These are phyloP conservation scores for Podosphaera xanthii DNA, from an alignment of 2,329 filamentous ascomycete genomes.

Conservation along the genomic window DNA sequence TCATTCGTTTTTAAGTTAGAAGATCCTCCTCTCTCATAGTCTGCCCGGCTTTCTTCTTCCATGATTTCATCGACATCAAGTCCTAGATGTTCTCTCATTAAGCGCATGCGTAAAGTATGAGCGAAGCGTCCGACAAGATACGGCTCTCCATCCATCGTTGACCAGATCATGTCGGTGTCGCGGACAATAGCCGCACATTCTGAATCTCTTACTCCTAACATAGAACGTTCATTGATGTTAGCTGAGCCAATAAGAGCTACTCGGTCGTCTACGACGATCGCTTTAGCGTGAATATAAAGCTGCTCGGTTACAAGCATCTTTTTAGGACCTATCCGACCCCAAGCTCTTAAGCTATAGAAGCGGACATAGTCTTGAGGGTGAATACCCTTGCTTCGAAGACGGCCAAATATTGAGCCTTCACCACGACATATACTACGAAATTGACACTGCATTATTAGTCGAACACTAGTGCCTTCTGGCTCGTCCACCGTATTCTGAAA, in stretches of 20 bases:
- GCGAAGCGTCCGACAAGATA: constrained; percentile 84
- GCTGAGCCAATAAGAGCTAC: constrained; percentile 87
- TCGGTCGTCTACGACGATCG: constrained; percentile 86
- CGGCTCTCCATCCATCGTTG: constrained; percentile 71
- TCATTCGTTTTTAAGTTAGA: neutral
- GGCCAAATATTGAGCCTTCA: constrained; percentile 75
- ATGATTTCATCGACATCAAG: constrained; percentile 80
- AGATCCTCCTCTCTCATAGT: constrained; percentile 27
- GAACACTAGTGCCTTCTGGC: constrained; percentile 81
- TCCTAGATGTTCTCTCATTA: constrained; percentile 95
- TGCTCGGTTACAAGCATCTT: constrained; percentile 81
- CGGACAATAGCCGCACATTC: constrained; percentile 77
- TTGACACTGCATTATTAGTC: constrained; percentile 91
- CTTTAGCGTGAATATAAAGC: constrained; percentile 93
- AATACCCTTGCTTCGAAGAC: constrained; percentile 55
- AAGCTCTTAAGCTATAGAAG: constrained; percentile 80
- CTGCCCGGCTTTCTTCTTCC: constrained; percentile 45
- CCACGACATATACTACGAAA: constrained; percentile 90
- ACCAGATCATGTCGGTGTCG: constrained; percentile 81
- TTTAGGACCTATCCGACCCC: constrained; percentile 71
- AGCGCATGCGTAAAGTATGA: constrained; percentile 71
- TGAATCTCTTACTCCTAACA: constrained; percentile 79
- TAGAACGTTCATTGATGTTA: constrained; percentile 95
- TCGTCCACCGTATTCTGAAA: constrained; percentile 94
- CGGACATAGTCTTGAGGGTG: constrained; percentile 89